Percentiles rank a stretch among this genome's conserved stretches.
Conservation (phyloP, 1,284 basidiomycete species). For the Chalciporus piperatoides region DNA sequence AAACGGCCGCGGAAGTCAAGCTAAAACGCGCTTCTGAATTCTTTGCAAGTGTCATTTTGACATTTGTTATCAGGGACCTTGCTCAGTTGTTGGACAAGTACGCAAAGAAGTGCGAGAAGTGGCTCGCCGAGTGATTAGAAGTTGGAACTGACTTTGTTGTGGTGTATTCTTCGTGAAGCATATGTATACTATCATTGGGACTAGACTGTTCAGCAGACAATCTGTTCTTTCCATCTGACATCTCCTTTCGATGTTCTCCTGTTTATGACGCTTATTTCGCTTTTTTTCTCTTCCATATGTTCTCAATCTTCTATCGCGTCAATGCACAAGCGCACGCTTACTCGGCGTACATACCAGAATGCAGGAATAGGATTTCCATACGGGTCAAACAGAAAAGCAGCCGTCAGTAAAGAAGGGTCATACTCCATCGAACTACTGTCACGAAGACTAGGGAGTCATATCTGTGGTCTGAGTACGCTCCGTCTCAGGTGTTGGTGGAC, state of each 20-base stretch:
- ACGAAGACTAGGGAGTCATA: neutral
- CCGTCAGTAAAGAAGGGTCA: neutral
- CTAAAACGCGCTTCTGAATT: constrained; percentile 85
- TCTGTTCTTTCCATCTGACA: constrained; percentile 29
- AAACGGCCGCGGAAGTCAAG: constrained; percentile 65
- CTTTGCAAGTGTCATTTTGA: constrained; percentile 84
- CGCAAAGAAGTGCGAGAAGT: constrained; percentile 86
- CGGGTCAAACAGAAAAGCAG: neutral
- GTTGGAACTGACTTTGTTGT: constrained; percentile 23
- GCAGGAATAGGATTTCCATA: neutral
- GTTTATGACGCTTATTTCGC: constrained; percentile 12
- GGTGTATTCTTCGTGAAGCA: constrained; percentile 30
- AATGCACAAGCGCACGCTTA: constrained; percentile 17
- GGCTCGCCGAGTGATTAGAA: constrained; percentile 66
- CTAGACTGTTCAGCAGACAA: constrained; percentile 32
- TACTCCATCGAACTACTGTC: neutral
- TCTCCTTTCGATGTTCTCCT: constrained; percentile 9
- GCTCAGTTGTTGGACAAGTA: constrained; percentile 88
- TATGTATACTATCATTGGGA: constrained; percentile 43
- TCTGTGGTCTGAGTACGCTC: constrained; percentile 16
- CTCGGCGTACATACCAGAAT: neutral
- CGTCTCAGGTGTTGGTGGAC: constrained; percentile 44
- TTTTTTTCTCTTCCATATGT: constrained; percentile 9
- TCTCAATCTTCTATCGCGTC: constrained; percentile 17
- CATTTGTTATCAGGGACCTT: constrained; percentile 86